A percentile compares a stretch with the other conserved stretches of the same genome.
These are phyloP conservation scores for Eimeria praecox DNA, from an alignment of 169 alveolate genomes.

Conservation along the genomic window DNA sequence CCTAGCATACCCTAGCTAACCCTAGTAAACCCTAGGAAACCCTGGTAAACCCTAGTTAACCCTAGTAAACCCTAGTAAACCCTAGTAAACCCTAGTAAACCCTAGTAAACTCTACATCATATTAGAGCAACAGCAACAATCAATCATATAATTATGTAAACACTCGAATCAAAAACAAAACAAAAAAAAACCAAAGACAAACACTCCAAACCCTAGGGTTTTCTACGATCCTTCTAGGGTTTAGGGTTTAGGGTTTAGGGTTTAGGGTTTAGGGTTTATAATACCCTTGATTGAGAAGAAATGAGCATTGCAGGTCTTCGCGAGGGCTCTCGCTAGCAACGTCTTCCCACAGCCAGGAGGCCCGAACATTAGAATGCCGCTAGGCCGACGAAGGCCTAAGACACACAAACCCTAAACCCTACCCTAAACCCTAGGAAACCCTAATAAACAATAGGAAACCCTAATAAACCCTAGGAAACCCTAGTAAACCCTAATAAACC, in stretches of 20 bases:
- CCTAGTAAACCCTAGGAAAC: too few relatives aligned
- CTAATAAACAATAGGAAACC: not conserved
- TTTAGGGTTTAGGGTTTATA: slow-evolving; percentile 12
- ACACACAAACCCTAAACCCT: not conserved
- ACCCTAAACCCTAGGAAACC: not conserved
- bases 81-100: too few relatives aligned
- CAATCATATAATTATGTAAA: not conserved
- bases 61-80: too few relatives aligned
- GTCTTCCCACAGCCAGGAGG: slow-evolving; percentile 98
- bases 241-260: slow-evolving; percentile 38
- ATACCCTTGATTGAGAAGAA: slow-evolving; percentile 85
- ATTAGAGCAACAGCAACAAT: too few relatives aligned
- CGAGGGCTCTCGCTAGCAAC: slow-evolving; percentile 99
- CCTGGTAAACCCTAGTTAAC: too few relatives aligned
- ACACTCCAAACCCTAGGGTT: too few relatives aligned
- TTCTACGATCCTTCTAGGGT: not conserved
- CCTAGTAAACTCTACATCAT: too few relatives aligned
- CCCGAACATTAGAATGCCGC: slow-evolving; percentile 85
- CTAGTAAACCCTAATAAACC: not conserved
- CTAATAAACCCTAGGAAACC: not conserved
- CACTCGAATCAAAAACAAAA: not conserved
- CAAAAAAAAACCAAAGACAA: not conserved
- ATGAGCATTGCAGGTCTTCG: slow-evolving; percentile 92
- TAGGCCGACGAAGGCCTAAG: slow-evolving; percentile 94
- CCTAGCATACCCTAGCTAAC: too few relatives aligned